phyloP scores from a whole-genome alignment of 768 basidiomycete genomes.

The Trametes gibbosa region DNA sequence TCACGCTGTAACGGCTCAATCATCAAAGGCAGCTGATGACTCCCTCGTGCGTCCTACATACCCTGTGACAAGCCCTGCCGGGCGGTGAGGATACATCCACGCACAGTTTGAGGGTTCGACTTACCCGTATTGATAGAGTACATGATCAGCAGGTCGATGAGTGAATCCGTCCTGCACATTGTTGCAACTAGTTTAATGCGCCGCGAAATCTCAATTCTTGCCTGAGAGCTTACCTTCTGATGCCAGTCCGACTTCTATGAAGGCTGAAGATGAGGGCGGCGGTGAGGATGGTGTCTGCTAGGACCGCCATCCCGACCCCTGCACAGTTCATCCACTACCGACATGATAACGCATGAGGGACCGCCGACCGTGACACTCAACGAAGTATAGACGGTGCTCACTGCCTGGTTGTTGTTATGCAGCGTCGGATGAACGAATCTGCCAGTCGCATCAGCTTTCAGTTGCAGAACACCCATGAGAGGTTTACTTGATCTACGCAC shows the following conservation, averaged over 20 bases:
- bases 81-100: not conserved
- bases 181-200: too few species aligned
- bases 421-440: not conserved
- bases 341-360: not conserved
- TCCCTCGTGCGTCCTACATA: not conserved
- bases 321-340: conserved; percentile 14
- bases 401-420: conserved; percentile 1
- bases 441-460: not conserved
- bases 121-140: conserved; percentile 12
- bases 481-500: not conserved
- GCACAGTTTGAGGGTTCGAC: not conserved
- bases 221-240: not conserved
- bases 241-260: conserved; percentile 7
- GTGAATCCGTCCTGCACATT: conserved; percentile 1
- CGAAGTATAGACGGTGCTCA: not conserved
- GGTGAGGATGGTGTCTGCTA: conserved; percentile 6
- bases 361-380: not conserved
- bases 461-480: too few species aligned
- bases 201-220: too few species aligned
- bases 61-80: conserved; percentile 6
- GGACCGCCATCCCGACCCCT: conserved; percentile 6
- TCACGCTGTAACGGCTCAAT: not conserved
- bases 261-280: conserved; percentile 1
- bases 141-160: conserved; percentile 11
- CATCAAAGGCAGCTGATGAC: too few species aligned